Conservation (phyloP, 345 rosid species). For the Carallia brachiata region DNA sequence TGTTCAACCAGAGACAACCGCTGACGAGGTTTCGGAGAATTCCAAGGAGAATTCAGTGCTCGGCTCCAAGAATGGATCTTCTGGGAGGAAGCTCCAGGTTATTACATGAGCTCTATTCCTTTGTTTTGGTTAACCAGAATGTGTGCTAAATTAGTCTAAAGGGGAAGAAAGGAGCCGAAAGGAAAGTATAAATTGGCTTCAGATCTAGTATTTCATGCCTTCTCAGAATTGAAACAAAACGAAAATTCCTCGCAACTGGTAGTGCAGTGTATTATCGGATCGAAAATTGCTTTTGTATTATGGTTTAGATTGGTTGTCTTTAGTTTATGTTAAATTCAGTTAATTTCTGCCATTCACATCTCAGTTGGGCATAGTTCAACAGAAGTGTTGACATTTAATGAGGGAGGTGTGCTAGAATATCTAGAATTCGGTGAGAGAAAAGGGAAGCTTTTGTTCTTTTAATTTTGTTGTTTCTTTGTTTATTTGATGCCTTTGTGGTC, state of each 20-base stretch:
- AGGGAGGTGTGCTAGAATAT: background rate
- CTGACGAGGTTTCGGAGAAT: slow-evolving; percentile 36
- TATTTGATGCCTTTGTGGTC: too few species aligned
- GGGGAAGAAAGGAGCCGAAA: too few species aligned
- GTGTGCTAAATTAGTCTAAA: too few species aligned
- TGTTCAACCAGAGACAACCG: slow-evolving; percentile 34
- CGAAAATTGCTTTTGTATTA: too few species aligned
- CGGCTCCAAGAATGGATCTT: slow-evolving; percentile 20
- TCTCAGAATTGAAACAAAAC: too few species aligned
- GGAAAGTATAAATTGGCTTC: too few species aligned
- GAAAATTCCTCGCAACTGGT: too few species aligned
- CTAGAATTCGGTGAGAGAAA: background rate
- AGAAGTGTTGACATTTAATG: background rate
- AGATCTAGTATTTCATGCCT: too few species aligned
- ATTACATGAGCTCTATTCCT: background rate
- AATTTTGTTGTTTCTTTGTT: background rate
- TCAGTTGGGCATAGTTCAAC: background rate
- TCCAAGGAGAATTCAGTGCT: slow-evolving; percentile 31
- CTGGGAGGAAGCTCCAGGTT: slow-evolving; percentile 47
- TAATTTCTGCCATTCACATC: background rate
- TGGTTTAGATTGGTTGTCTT: background rate
- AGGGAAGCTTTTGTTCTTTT: background rate
- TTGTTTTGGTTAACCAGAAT: too few species aligned
- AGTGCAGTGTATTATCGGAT: too few species aligned
- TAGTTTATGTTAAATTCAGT: background rate